Evolutionary conservation across 805 yeast species (phyloP), one percentile per base, ranked within the genome.

Genomic region (Nakazawaea wyomingensis): DNA sequence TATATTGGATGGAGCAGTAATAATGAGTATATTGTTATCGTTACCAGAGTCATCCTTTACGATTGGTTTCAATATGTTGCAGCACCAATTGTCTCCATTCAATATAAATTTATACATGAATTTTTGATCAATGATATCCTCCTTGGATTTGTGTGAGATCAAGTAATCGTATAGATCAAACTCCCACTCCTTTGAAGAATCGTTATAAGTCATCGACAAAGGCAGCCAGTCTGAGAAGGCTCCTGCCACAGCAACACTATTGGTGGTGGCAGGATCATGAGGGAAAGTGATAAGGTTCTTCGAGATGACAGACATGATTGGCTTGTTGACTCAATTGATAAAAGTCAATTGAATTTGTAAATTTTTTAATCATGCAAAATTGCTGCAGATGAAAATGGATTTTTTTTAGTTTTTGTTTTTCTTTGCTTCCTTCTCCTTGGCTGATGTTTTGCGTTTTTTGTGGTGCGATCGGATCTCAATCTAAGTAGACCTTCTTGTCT

Each of bases 71-170:
- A 39, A 14, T 5, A 30, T 32, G 43, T 58, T 54, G 44, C 56
- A 55, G 11, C 58, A 41, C 66, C 66, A 61, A 10, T 48, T 44
- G 3, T 38, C 26, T 1, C 49, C 55, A 41, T 59, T 50, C 16
- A 54, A 48, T 4, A 61, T 58, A 40, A 55, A 61, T 37, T 61
- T 61, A 47, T 57, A 61, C 37, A 39, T 31, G 30, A 56, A 37
- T 36, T 24, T 31, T 7, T 54, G 54, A 3, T 13, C 37, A 7
- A 37, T 40, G 1, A 34, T 28, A 4, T 37, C 13, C n/a, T 46
- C 18, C 3, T 36, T 28, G 6, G 36, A 32, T 4, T 22, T 19
- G 48, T 50, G 45, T 10, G 31, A 26, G n/a, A 41, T 41, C 19
- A 28, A 33, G 8, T 34, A 34, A 13, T 51, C 47, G 30, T 41